Base-by-base conservation (phyloP, 2,329 filamentous ascomycete species). In the Sphaerulina vaccinii region DNA sequence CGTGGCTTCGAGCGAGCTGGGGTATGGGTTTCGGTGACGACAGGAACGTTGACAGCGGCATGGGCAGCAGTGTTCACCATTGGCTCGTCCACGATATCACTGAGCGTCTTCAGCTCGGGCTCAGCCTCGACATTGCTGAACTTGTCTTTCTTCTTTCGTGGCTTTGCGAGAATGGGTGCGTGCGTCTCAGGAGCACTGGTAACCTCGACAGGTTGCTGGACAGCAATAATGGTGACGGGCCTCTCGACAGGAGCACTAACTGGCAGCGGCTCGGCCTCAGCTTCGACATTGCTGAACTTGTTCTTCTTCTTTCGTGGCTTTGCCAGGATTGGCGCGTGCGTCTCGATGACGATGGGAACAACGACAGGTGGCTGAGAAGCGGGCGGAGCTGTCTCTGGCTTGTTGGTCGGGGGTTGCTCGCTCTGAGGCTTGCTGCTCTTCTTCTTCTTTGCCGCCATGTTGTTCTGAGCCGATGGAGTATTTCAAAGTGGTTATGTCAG, bases 241-340 rank as follows among this genome's bases (percentile, higher is more conserved):
- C n/a, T n/a, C n/a, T n/a, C n/a, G n/a, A n/a, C n/a, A n/a, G n/a
- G n/a, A n/a, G n/a, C n/a, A n/a, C n/a, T n/a, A n/a, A n/a, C n/a
- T n/a, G n/a, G n/a, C n/a, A n/a, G n/a, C n/a, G n/a, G n/a, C n/a
- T n/a, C n/a, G n/a, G n/a, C n/a, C n/a, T n/a, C n/a, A n/a, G n/a
- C n/a, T n/a, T n/a, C n/a, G n/a, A n/a, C n/a, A n/a, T n/a, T n/a
- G 27, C 27, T 13, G 22, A 15, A 19, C 36, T 41, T 41, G 18
- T 35, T 49, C 23, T 41, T 35, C 37, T 49, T 49, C 45, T 49
- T 49, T 16, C 37, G 45, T 49, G 45, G 45, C 45, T 41, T 49
- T n/a, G 45, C 37, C 10, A 49, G 27, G 21, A 49, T 35, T n/a
- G 45, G 45, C 19, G 24, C 36, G 27, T 41, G 45, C 19, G 37